Evolutionary conservation across 371 early-diverging fungal genomes (phyloP).

Genomic region (Apophysomyces variabilis): DNA sequence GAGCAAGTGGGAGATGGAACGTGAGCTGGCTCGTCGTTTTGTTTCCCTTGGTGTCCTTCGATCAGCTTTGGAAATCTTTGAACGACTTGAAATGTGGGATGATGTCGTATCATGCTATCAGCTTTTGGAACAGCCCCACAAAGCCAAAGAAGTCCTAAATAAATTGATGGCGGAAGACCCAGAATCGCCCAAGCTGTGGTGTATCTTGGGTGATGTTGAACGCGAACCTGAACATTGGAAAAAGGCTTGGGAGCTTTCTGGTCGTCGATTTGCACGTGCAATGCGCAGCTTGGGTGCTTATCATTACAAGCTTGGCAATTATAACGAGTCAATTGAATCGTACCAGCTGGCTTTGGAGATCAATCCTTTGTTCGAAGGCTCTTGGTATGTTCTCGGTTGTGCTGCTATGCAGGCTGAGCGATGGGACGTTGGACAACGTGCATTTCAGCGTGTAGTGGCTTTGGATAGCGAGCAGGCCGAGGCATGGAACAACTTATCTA

Average conservation of each 20-base stretch:
- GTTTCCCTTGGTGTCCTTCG: constrained; percentile 85
- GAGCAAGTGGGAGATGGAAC: constrained; percentile 94
- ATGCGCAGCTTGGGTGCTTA: constrained; percentile 91
- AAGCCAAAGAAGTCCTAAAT: constrained; percentile 79
- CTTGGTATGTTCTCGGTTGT: constrained; percentile 97
- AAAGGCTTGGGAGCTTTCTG: constrained; percentile 90
- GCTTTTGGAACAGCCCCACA: constrained; percentile 78
- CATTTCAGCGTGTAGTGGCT: constrained; percentile 78
- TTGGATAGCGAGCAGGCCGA: constrained; percentile 88
- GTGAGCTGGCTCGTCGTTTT: constrained; percentile 86
- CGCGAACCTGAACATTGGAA: constrained; percentile 78
- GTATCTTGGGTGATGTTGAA: constrained; percentile 88
- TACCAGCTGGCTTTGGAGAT: constrained; percentile 82
- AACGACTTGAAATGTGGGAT: constrained; percentile 94
- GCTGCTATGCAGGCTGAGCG: constrained; percentile 84
- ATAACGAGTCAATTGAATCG: constrained; percentile 54
- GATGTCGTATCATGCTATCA: constrained; percentile 86
- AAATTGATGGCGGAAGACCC: constrained; percentile 70
- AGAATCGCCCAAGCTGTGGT: constrained; percentile 81
- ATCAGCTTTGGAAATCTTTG: constrained; percentile 91
- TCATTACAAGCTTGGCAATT: constrained; percentile 70
- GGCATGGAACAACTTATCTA: constrained; percentile 96
- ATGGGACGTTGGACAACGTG: constrained; percentile 75
- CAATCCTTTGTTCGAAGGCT: constrained; percentile 93
- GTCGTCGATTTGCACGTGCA: constrained; percentile 83